Base-by-base conservation (phyloP, 768 basidiomycete genomes). In the Boletales sp. region DNA sequence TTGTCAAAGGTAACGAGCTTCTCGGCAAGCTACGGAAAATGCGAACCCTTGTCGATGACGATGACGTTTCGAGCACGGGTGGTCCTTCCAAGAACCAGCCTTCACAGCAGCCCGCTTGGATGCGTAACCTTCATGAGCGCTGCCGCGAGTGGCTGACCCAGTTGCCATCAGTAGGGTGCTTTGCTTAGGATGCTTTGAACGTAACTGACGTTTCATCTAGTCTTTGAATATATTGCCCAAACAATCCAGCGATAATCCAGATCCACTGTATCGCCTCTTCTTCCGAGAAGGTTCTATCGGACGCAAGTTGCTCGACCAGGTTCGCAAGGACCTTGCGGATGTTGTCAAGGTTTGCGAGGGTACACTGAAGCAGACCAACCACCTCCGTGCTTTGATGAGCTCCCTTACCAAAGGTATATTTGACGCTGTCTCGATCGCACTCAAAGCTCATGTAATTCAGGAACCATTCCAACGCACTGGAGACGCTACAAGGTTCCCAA, bases 361-460 rank as follows among this genome's bases (percentile, higher is more conserved):
- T 44, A 81, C 81, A 55, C 72, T 92, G 45, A 97, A 97, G 74
- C 94, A 97, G 69, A 98, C 95, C 1, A 99, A 99, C 64, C 91
- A 97, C 62, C 74, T 95, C 27, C 85, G 97, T n/a, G 83, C 82
- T 5, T 74, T 99, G 24, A 88, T 98, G 84, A 90, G 90, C 57
- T 78, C 84, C 32, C 72, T 95, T 50, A 94, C 86, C 12, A 97
- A 95, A 77, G 94, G 94, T 86, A 56, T 42, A 71, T 62, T 12
- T n/a, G 21, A 19, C 1, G 21, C 6, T 15, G 6, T 40, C 15
- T 21, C 38, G 6, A 15, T 17, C 39, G 35, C 34, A 31, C 42
- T 10, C 27, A 39, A 45, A 48, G 19, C 48, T 60, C 8, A 65
- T 45, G 11, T 47, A 51, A 53, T 21, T 47, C 61, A 97, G 93